These are phyloP conservation scores for Albatrellus ellisii DNA, from an alignment of 768 basidiomycete genomes.

Conservation along the genomic window DNA sequence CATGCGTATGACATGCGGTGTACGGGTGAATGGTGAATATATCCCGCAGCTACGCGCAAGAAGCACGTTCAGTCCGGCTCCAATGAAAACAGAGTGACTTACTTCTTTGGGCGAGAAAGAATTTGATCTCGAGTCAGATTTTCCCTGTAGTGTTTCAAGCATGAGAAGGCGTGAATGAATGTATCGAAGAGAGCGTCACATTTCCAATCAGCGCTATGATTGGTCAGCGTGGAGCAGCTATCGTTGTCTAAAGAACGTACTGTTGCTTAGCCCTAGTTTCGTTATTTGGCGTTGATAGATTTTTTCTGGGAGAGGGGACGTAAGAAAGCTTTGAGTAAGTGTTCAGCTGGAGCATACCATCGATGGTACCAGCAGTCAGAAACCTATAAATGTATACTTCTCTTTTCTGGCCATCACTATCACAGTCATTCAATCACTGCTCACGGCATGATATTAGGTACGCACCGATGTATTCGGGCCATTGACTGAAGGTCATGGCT, in stretches of 20 bases:
- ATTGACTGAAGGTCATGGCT: slow-evolving; percentile 93
- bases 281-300: slow-evolving; percentile 92
- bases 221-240: slow-evolving; percentile 4
- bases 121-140: slow-evolving; percentile 56
- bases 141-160: slow-evolving; percentile 18
- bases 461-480: slow-evolving; percentile 88
- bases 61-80: slow-evolving; percentile 5
- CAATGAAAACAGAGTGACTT: slow-evolving; percentile 16
- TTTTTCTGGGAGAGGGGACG: slow-evolving; percentile 42
- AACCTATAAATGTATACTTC: slow-evolving; percentile 86
- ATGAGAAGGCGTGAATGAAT: slow-evolving; percentile 8
- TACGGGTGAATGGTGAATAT: slow-evolving; percentile 79
- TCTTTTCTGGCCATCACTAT: slow-evolving; percentile 86
- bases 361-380: slow-evolving; percentile 80
- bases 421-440: slow-evolving; percentile 2
- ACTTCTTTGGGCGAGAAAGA: slow-evolving; percentile 85
- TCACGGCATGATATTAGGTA: background rate
- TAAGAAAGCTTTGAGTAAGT: background rate
- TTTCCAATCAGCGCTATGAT: slow-evolving; percentile 57
- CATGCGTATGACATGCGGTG: slow-evolving; percentile 85
- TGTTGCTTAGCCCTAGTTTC: slow-evolving; percentile 82
- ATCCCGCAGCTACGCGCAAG: slow-evolving; percentile 55
- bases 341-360: slow-evolving; percentile 33
- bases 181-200: slow-evolving; percentile 22
- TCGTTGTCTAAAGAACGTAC: too few relatives aligned